Percentiles rank a stretch among this genome's conserved stretches.
These are phyloP conservation scores for Spatholobus suberectus DNA, from an alignment of 306 rosid genomes.

Conservation along the genomic window DNA sequence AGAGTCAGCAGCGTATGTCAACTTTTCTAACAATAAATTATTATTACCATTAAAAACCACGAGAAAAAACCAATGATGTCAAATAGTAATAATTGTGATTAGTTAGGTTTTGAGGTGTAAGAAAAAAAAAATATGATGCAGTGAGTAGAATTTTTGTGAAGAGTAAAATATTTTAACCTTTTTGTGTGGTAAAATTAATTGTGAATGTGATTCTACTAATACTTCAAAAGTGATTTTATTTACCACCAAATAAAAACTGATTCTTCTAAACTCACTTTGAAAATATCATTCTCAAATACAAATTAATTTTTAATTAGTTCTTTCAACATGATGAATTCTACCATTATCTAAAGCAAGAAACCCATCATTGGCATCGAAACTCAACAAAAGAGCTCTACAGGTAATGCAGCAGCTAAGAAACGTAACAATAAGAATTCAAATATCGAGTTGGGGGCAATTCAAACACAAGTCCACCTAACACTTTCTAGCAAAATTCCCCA, in stretches of 20 bases:
- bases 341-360: neutral
- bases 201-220: neutral
- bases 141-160: neutral
- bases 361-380: neutral
- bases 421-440: too few relatives aligned
- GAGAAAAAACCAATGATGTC: neutral
- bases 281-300: too few relatives aligned
- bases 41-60: too few relatives aligned
- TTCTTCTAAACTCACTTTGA: too few relatives aligned
- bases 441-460: too few relatives aligned
- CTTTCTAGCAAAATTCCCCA: slow-evolving; percentile 8
- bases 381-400: slow-evolving; percentile 28
- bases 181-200: neutral
- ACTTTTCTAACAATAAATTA: neutral
- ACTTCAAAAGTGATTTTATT: too few relatives aligned
- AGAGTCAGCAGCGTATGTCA: neutral
- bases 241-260: too few relatives aligned
- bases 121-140: neutral
- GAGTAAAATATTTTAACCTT: neutral
- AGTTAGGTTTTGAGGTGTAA: neutral
- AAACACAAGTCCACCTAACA: slow-evolving; percentile 15
- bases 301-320: neutral
- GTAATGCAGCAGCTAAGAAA: slow-evolving; percentile 30
- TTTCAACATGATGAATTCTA: neutral
- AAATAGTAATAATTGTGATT: neutral